Conservation (phyloP, 2,329 filamentous ascomycete genomes). For the Scedosporium dehoogii region DNA sequence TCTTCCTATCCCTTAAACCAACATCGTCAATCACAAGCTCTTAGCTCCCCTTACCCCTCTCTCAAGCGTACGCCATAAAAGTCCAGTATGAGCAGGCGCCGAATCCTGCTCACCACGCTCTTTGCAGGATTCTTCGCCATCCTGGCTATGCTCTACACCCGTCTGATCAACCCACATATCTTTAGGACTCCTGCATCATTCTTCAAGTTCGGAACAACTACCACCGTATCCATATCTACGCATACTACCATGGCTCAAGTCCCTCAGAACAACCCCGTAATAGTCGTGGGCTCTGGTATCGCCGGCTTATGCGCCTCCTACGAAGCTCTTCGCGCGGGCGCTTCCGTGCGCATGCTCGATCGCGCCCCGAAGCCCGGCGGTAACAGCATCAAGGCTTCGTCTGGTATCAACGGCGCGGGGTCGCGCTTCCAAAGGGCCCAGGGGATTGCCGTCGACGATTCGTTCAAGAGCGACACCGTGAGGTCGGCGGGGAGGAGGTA, state of each 20-base stretch:
- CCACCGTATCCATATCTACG: neutral
- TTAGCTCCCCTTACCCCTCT: too few species aligned
- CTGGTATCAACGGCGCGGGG: conserved; percentile 53
- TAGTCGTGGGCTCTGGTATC: conserved; percentile 56
- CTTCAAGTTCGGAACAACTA: neutral
- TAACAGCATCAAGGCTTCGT: conserved; percentile 58
- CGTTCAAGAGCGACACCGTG: conserved; percentile 46
- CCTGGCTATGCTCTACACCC: conserved; percentile 4
- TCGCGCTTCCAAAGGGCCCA: conserved; percentile 42
- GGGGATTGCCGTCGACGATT: conserved; percentile 22
- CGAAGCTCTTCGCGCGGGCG: conserved; percentile 40
- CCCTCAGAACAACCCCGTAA: conserved; percentile 25
- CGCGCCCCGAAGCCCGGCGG: conserved; percentile 49
- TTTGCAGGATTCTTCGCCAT: conserved; percentile 3
- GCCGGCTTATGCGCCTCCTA: conserved; percentile 52
- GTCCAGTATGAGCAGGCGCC: conserved; percentile 2
- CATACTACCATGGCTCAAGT: neutral
- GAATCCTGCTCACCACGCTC: conserved; percentile 4
- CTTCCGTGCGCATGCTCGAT: conserved; percentile 48
- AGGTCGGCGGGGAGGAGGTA: conserved; percentile 42
- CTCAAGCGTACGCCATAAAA: too few species aligned
- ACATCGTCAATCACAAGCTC: too few species aligned
- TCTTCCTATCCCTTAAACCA: too few species aligned
- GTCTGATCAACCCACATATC: neutral
- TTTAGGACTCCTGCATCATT: neutral